Percentiles rank a stretch among this genome's conserved stretches.
These are phyloP conservation scores for Triticum monococcum DNA, from an alignment of 176 grass and related monocot genomes.

Conservation along the genomic window DNA sequence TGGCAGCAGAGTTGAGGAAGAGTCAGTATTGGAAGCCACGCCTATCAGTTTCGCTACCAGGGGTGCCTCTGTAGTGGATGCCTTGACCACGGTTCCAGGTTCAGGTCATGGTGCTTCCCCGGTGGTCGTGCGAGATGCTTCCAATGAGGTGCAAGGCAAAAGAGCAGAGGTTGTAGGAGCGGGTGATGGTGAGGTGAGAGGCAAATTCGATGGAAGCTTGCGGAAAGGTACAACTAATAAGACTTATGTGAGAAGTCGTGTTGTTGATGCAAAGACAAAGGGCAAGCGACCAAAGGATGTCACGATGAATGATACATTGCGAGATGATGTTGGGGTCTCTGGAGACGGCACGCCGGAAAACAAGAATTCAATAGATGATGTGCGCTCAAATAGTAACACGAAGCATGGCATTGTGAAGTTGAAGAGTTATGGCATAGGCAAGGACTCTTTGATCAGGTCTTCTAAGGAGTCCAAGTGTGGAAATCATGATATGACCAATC, in stretches of 20 bases:
- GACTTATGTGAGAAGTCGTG: background rate
- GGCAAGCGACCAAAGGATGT: slow-evolving; percentile 1
- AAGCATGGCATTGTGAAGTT: slow-evolving; percentile 21
- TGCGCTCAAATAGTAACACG: background rate
- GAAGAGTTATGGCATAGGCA: background rate
- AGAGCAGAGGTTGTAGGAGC: slow-evolving; percentile 6
- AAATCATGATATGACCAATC: slow-evolving; percentile 1
- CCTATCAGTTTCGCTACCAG: background rate
- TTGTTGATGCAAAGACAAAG: slow-evolving; percentile 24
- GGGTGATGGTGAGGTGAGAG: background rate
- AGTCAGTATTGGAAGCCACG: background rate
- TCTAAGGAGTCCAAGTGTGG: background rate
- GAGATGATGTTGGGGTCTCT: background rate
- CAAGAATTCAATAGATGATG: background rate
- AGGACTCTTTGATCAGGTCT: background rate
- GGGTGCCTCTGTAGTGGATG: slow-evolving; percentile 8
- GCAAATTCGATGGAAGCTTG: slow-evolving; percentile 6
- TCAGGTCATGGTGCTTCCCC: background rate
- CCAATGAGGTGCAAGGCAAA: slow-evolving; percentile 7
- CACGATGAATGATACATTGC: slow-evolving; percentile 7
- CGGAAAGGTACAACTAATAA: background rate
- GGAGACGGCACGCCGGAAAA: background rate
- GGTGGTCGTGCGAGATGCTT: background rate
- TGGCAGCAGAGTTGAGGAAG: background rate
- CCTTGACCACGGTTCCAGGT: background rate